These are phyloP conservation scores for Rutstroemia sp. DNA, from an alignment of 2,329 filamentous ascomycete genomes.

Conservation along the genomic window DNA sequence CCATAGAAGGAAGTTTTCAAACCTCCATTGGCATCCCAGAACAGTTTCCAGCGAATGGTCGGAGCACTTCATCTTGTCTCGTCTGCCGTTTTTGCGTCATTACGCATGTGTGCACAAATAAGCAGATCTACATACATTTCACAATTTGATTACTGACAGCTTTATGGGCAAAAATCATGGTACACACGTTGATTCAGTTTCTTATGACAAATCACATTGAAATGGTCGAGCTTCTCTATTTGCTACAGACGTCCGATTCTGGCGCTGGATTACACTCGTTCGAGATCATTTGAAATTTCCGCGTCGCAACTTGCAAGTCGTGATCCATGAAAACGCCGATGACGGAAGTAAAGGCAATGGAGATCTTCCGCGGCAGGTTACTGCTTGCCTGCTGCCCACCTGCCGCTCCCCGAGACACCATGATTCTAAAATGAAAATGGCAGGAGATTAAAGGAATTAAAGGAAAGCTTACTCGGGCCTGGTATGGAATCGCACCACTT, in stretches of 20 bases:
- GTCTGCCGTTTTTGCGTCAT: neutral
- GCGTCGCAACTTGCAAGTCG: slow-evolving; percentile 3
- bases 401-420: slow-evolving; percentile 22
- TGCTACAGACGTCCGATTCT: neutral
- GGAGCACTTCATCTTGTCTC: neutral
- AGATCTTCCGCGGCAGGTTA: slow-evolving; percentile 16
- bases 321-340: slow-evolving; percentile 10
- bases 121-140: neutral
- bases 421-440: slow-evolving; percentile 12
- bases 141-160: neutral
- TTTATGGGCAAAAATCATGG: neutral
- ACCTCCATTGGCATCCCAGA: neutral
- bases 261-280: neutral
- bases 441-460: slow-evolving; percentile 8
- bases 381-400: slow-evolving; percentile 15
- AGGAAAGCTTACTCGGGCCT: neutral
- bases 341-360: slow-evolving; percentile 13
- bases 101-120: neutral
- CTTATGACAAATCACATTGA: neutral
- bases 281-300: neutral
- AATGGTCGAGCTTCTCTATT: neutral
- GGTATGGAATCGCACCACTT: neutral
- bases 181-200: neutral
- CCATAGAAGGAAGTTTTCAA: slow-evolving; percentile 6
- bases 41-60: neutral